A percentile compares a stretch with the other conserved stretches of the same genome.
phyloP scores from a whole-genome alignment of 2,329 filamentous ascomycete species.

The Grosmannia clavigera region DNA sequence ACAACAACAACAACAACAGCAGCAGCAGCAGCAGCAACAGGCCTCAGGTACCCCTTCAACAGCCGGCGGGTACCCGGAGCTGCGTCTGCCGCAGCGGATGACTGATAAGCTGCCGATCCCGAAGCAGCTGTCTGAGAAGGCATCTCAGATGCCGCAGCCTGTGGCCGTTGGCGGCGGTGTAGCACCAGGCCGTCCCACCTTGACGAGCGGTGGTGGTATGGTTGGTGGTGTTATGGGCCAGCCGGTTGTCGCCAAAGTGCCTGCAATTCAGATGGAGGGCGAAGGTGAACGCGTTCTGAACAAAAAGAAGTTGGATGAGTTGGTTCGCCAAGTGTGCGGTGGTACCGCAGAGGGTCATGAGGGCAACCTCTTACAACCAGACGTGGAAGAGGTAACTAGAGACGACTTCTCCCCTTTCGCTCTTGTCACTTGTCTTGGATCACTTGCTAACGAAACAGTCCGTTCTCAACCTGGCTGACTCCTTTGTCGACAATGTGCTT shows the following conservation, averaged over 20 bases:
- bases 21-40: conserved; percentile 7
- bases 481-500: conserved; percentile 87
- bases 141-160: conserved; percentile 57
- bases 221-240: conserved; percentile 77
- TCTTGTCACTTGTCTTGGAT: neutral
- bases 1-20: conserved; percentile 12
- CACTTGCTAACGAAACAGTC: conserved; percentile 39
- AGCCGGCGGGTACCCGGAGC: neutral
- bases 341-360: conserved; percentile 60
- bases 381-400: conserved; percentile 77
- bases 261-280: conserved; percentile 75
- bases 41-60: conserved; percentile 12
- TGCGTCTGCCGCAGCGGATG: conserved; percentile 20
- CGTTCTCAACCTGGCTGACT: conserved; percentile 78
- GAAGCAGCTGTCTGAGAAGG: conserved; percentile 58
- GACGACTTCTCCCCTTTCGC: conserved; percentile 4
- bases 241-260: conserved; percentile 70
- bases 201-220: conserved; percentile 64
- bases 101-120: conserved; percentile 67
- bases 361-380: conserved; percentile 69
- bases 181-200: conserved; percentile 63
- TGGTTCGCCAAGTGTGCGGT: conserved; percentile 87
- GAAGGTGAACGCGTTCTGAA: conserved; percentile 89
- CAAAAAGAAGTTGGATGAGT: conserved; percentile 93
- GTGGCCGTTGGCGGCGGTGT: conserved; percentile 56